These are phyloP conservation scores for Cyberlindnera americana DNA, from an alignment of 805 yeast species.

Conservation along the genomic window DNA sequence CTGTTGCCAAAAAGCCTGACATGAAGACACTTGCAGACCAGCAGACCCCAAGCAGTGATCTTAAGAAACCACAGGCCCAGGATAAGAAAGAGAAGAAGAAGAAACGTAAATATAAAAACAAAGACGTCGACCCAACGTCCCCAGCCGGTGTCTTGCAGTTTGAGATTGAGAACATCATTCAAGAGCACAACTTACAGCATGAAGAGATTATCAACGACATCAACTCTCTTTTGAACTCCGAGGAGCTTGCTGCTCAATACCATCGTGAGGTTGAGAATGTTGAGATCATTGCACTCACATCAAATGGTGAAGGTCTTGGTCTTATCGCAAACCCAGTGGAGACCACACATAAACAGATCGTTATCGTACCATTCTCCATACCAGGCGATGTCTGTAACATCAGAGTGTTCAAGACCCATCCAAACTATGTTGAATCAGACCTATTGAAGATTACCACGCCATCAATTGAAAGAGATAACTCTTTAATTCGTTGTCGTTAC, in stretches of 20 bases:
- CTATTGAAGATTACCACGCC: slow-evolving; percentile 47
- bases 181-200: slow-evolving; percentile 36
- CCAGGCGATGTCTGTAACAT: slow-evolving; percentile 80
- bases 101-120: slow-evolving; percentile 53
- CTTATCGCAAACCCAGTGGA: slow-evolving; percentile 59
- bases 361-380: slow-evolving; percentile 78
- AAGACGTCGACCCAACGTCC: slow-evolving; percentile 69
- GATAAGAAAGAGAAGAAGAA: slow-evolving; percentile 15
- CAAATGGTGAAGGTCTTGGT: slow-evolving; percentile 89
- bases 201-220: slow-evolving; percentile 64
- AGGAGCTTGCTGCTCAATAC: slow-evolving; percentile 39
- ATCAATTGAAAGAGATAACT: slow-evolving; percentile 47
- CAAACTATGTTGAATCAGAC: slow-evolving; percentile 71
- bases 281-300: slow-evolving; percentile 52
- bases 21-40: slow-evolving; percentile 1
- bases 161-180: slow-evolving; percentile 63
- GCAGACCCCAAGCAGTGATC: neutral
- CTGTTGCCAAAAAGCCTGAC: slow-evolving; percentile 8
- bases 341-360: slow-evolving; percentile 48
- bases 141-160: slow-evolving; percentile 74
- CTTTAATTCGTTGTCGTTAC: slow-evolving; percentile 69
- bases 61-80: neutral
- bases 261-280: slow-evolving; percentile 61
- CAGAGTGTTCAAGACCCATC: slow-evolving; percentile 75
- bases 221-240: slow-evolving; percentile 58